Conservation (phyloP, 1,284 basidiomycete genomes). For the Termitomyces sp. region DNA sequence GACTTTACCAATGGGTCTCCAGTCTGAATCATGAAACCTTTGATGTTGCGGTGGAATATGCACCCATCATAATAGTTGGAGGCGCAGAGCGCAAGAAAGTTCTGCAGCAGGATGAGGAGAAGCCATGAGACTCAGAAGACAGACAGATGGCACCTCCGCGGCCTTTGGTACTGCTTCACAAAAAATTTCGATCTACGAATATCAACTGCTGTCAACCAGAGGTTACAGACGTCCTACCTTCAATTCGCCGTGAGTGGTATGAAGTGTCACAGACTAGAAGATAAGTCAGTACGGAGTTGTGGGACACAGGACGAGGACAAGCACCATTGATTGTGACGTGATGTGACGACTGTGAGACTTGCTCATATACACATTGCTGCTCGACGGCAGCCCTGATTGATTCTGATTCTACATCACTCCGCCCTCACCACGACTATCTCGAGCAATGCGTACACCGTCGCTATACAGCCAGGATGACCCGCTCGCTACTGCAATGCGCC, state of each 20-base stretch:
- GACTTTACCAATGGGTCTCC: constrained; percentile 91
- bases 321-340: constrained; percentile 29
- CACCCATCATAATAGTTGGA: constrained; percentile 84
- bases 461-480: constrained; percentile 72
- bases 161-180: constrained; percentile 94
- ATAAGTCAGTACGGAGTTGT: constrained; percentile 10
- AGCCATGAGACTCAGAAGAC: background rate
- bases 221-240: constrained; percentile 55
- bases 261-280: constrained; percentile 85
- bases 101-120: constrained; percentile 43
- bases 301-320: constrained; percentile 21
- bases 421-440: constrained; percentile 30
- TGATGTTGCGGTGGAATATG: constrained; percentile 92
- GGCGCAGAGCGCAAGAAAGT: constrained; percentile 92
- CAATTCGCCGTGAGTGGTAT: constrained; percentile 91
- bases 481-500: constrained; percentile 61
- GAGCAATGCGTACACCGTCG: constrained; percentile 54
- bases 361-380: constrained; percentile 6
- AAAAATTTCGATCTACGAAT: constrained; percentile 84
- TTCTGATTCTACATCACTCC: constrained; percentile 23
- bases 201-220: constrained; percentile 4
- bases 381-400: constrained; percentile 10
- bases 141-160: constrained; percentile 63
- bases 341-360: constrained; percentile 22
- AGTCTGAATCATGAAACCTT: constrained; percentile 93